Base-by-base conservation (phyloP, 306 rosid species). In the Lotus japonicus region DNA sequence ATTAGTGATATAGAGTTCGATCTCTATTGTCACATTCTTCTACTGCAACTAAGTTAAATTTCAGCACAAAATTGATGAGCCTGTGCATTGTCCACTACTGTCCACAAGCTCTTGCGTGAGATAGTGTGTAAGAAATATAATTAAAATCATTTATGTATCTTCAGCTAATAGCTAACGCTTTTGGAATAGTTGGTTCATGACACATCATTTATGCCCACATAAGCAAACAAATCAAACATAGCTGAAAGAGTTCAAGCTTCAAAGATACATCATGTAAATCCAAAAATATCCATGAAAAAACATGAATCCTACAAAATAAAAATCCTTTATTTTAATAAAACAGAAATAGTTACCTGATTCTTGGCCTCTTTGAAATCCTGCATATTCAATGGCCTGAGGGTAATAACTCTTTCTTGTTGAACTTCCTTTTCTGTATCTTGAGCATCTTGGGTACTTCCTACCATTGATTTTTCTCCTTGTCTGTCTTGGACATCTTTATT, bases 331-430 rank as follows among this genome's bases (percentile, higher is more conserved):
- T 5, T 31, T 6, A 31, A 31, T 5, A 31, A 31, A 31, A 31
- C 36, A 31, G 36, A 5, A 5, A 31, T 6, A 31, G 7, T 21
- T 36, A 89, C 98, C 86, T 88, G 99, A 78, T 57, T 81, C 81
- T 90, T 90, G 7, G 99, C 99, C 69, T 52, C 89, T 74, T 70
- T 87, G 64, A 90, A 85, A 74, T 95, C 99, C 74, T 85, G 91
- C 95, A 84, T 84, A 53, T 84, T 90, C 68, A 95, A 66, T 52
- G 96, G 85, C 81, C 97, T 87, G 41, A 95, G 95, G 26, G 71
- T 80, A 71, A 95, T 87, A 44, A 81, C 86, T 73, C 89, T 88
- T 73, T 76, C 92, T 46, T 74, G 84, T 55, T 64, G 74, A 42
- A 2, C 70, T 67, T 66, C 80, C 12, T 55, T 73, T 46, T 48